Evolutionary conservation across 495 filamentous ascomycete species (phyloP), one percentile per base, ranked within the genome.

Genomic region (Penicillium maclennaniae): DNA sequence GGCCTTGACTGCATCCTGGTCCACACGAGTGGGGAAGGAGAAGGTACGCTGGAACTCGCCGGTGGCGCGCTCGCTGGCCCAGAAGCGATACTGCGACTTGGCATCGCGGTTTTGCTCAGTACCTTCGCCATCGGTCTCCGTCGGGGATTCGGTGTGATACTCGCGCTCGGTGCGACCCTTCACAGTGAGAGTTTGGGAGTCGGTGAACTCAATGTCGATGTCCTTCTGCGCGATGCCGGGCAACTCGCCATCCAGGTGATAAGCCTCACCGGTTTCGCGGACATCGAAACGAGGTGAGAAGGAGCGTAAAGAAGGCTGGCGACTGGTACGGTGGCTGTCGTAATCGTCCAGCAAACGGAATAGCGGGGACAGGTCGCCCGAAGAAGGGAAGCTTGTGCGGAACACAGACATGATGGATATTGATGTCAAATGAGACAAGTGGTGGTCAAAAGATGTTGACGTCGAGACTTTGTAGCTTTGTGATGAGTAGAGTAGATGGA

Each of bases 181-280:
- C 69, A 97, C 79, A 54, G 84, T 79, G 7, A 97, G 71, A 28
- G 89, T 96, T 54, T 89, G 80, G 3, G 76, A 70, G 69, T 96
- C 91, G 54, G 83, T 81, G 79, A 96, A 95, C 65, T 96, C 90
- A 59, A 97, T 88, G 55, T 82, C 71, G 60, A 96, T 72, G 63
- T 95, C 78, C 53, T 91, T 83, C 66, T 89, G 87, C 39, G 86
- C 79, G 47, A 92, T 75, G 27, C 92, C 92, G 0, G 92, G 89
- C 0, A 97, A 81, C 72, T 97, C 92, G 63, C 90, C 92, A 65
- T 95, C 86, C 6, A 97, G 83, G 62, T 92, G 86, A 72, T 92
- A 97, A 59, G 74, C 69, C 7, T 83, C 68, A 42, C 79, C 74
- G 20, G 74, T 77, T 72, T 96, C 91, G 55, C 79, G 81, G 51